Percentiles rank a stretch among this genome's conserved stretches.
phyloP scores from a whole-genome alignment of 805 yeast genomes.

The Ogataea methylovora region DNA sequence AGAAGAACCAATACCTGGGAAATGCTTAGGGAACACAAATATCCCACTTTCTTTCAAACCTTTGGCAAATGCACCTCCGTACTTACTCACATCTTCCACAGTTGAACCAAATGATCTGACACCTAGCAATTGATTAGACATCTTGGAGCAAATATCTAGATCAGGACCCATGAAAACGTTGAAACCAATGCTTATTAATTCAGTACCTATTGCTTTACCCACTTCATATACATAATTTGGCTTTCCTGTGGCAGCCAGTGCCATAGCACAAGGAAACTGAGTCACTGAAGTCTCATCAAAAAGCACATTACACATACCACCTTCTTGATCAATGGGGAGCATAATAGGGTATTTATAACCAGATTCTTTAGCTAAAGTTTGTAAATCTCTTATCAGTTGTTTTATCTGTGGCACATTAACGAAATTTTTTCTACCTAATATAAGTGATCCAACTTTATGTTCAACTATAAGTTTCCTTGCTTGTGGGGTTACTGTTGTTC shows the following conservation, averaged over 20 bases:
- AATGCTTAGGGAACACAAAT: constrained; percentile 52
- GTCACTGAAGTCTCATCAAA: constrained; percentile 44
- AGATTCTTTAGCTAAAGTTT: constrained; percentile 42
- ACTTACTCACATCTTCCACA: constrained; percentile 49
- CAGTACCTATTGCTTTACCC: constrained; percentile 45
- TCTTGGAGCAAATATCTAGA: constrained; percentile 49
- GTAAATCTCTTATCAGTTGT: constrained; percentile 43
- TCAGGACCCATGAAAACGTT: constrained; percentile 54
- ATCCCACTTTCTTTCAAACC: constrained; percentile 51
- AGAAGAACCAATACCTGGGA: constrained; percentile 61
- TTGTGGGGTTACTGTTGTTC: constrained; percentile 44
- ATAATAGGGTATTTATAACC: constrained; percentile 45
- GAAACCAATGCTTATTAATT: constrained; percentile 47
- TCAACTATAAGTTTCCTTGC: constrained; percentile 43
- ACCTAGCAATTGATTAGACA: constrained; percentile 49
- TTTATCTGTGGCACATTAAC: constrained; percentile 40
- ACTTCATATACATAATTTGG: constrained; percentile 41
- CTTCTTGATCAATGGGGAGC: constrained; percentile 56
- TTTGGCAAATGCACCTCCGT: constrained; percentile 42
- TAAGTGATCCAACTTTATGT: constrained; percentile 44
- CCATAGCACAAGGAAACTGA: constrained; percentile 64
- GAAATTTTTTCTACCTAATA: constrained; percentile 45
- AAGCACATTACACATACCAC: constrained; percentile 54
- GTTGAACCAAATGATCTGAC: constrained; percentile 56
- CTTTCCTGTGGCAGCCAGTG: constrained; percentile 48